Base-by-base conservation (phyloP, 305 asterid genomes). In the Caryopteris hybrid region DNA sequence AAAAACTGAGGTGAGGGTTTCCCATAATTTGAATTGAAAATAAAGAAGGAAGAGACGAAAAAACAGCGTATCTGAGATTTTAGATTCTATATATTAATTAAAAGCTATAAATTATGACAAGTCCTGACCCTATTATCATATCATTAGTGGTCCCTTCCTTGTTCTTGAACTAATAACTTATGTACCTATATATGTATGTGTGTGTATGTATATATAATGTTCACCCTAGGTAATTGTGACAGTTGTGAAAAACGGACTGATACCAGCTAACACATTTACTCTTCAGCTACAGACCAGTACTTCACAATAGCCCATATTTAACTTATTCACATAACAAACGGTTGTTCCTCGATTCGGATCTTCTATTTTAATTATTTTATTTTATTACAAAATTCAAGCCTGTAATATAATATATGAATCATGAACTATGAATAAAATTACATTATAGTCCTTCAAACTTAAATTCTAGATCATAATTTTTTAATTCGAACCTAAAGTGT, bases 31-130 rank as follows among this genome's bases (percentile, higher is more conserved):
- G n/a, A n/a, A n/a, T n/a, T n/a, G n/a, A n/a, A n/a, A n/a, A n/a
- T n/a, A n/a, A n/a, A n/a, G 16, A 61, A 58, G 16, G 21, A 9
- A 14, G 34, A 36, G 61, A 45, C 51, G 59, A 59, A 22, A 69
- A 65, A 56, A 64, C 80, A 64, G 76, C 73, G 48, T 58, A 55
- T 63, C 64, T 58, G 73, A 75, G 42, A 53, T 53, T 60, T 54
- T 45, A 62, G 71, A 69, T 73, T 71, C 11, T 66, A 18, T 34
- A 68, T 8, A 58, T 27, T 38, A 12, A 51, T 65, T 11, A 57
- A 45, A 45, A 45, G 66, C 58, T 59, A 9, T 25, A 23, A 41
- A 36, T 47, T 48, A 62, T 34, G 41, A 68, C 23, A 29, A 47
- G 21, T 55, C 68, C 62, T 74, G 70, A 53, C 52, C 45, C 46